These are phyloP conservation scores for Lipomyces orientalis DNA, from an alignment of 805 yeast species.

Conservation along the genomic window DNA sequence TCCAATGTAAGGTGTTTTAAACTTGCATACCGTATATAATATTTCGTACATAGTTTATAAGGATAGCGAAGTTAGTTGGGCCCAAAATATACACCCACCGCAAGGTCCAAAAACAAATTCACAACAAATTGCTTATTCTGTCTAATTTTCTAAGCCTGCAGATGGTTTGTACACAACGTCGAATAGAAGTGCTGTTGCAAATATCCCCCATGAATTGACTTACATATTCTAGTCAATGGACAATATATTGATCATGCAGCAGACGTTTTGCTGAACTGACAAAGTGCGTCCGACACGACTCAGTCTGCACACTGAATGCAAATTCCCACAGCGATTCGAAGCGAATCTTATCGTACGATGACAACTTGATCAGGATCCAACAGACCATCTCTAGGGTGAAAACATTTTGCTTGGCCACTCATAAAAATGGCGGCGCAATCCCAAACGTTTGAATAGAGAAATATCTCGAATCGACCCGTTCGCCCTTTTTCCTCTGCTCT, in stretches of 20 bases:
- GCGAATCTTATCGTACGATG: neutral
- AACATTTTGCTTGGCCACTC: neutral
- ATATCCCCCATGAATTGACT: conserved; percentile 46
- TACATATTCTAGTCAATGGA: conserved; percentile 48
- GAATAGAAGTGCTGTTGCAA: no score
- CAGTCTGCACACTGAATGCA: no score
- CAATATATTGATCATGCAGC: neutral
- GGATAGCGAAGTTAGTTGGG: no score
- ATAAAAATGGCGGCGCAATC: neutral
- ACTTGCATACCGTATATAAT: no score
- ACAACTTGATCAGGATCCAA: neutral
- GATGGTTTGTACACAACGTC: no score
- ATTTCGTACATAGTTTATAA: no score
- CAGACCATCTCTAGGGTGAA: neutral
- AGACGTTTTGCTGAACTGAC: neutral
- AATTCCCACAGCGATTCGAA: neutral
- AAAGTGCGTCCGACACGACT: neutral
- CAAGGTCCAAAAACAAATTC: no score
- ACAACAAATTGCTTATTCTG: no score
- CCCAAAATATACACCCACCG: no score
- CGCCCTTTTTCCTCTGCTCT: neutral
- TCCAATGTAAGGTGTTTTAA: no score
- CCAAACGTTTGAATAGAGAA: neutral
- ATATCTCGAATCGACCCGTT: neutral
- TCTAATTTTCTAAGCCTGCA: no score